These are phyloP conservation scores for Hyaloscypha variabilis DNA, from an alignment of 495 filamentous ascomycete genomes.

Conservation along the genomic window DNA sequence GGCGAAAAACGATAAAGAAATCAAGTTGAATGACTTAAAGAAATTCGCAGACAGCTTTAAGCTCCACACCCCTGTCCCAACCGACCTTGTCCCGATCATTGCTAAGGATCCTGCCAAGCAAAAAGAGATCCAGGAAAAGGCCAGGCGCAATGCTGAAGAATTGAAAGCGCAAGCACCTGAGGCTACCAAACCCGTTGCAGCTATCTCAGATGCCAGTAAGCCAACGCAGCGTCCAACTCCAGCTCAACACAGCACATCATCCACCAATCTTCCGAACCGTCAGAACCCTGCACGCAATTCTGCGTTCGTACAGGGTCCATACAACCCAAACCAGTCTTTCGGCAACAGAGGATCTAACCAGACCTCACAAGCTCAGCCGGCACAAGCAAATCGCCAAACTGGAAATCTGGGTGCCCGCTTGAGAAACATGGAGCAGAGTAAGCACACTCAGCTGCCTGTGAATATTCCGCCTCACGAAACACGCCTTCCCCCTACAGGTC, in stretches of 20 bases:
- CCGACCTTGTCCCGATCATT: conserved; percentile 90
- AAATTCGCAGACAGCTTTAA: conserved; percentile 96
- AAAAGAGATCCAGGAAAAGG: conserved; percentile 86
- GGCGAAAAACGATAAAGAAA: conserved; percentile 79
- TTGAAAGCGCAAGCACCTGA: conserved; percentile 37
- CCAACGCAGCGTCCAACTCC: conserved; percentile 31
- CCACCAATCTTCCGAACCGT: conserved; percentile 25
- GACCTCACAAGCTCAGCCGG: conserved; percentile 18
- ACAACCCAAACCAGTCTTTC: conserved; percentile 22
- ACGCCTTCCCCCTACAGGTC: conserved; percentile 54
- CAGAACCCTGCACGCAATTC: conserved; percentile 26
- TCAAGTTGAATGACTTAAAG: conserved; percentile 91
- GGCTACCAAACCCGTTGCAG: conserved; percentile 33
- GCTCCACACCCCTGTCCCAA: conserved; percentile 85
- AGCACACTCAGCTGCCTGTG: conserved; percentile 32
- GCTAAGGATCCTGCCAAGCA: conserved; percentile 95
- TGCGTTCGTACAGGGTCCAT: conserved; percentile 22
- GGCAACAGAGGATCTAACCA: conserved; percentile 16
- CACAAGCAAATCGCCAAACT: conserved; percentile 30
- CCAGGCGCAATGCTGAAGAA: conserved; percentile 67
- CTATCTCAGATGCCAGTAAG: conserved; percentile 22
- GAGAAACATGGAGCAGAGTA: conserved; percentile 41
- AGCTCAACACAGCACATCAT: conserved; percentile 26
- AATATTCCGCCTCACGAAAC: conserved; percentile 39
- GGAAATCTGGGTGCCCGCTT: conserved; percentile 46